Percentiles rank a stretch among this genome's conserved stretches.
Conservation (phyloP, 2,329 filamentous ascomycete species). For the Diaporthe humulicola region DNA sequence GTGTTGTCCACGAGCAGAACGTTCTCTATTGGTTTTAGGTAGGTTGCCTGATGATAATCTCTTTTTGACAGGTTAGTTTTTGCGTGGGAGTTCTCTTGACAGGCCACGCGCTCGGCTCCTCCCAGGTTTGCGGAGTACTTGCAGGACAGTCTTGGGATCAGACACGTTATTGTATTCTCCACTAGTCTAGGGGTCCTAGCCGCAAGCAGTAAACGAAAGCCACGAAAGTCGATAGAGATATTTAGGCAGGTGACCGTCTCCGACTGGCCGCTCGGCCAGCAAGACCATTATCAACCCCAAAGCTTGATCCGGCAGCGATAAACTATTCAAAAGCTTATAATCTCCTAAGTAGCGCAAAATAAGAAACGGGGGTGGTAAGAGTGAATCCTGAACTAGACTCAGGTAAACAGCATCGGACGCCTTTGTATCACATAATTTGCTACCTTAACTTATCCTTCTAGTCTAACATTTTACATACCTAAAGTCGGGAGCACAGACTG, state of each 20-base stretch:
- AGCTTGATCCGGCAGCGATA: constrained; percentile 7
- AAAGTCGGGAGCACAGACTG: too few relatives aligned
- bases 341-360: neutral
- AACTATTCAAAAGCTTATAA: neutral
- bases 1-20: neutral
- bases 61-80: too few relatives aligned
- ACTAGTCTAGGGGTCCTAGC: neutral
- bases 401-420: neutral
- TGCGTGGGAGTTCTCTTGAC: too few relatives aligned
- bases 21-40: too few relatives aligned
- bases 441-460: too few relatives aligned
- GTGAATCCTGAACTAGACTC: neutral
- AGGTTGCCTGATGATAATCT: too few relatives aligned
- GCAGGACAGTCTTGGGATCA: too few relatives aligned
- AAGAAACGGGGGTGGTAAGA: neutral
- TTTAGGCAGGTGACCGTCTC: neutral
- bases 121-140: too few relatives aligned
- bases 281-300: constrained; percentile 1
- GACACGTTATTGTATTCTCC: too few relatives aligned
- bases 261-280: neutral
- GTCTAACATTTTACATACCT: neutral
- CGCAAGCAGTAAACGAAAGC: neutral
- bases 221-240: neutral
- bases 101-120: too few relatives aligned
- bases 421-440: neutral